Conservation (phyloP, 1,139 yeast species). For the Chernovozyma aurita region DNA sequence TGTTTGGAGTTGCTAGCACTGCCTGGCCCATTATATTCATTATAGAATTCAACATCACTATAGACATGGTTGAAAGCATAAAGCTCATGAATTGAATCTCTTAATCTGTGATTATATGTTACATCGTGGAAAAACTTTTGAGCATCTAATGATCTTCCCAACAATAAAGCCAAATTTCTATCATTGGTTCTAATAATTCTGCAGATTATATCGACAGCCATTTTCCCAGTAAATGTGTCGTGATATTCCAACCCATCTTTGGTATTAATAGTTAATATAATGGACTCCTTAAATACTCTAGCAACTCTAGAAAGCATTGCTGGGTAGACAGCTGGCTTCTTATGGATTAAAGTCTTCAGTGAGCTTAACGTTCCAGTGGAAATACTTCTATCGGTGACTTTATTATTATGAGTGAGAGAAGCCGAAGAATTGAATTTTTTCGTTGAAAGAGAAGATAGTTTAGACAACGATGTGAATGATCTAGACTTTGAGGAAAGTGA, state of each 20-base stretch:
- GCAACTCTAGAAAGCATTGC: constrained; percentile 88
- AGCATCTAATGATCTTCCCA: constrained; percentile 92
- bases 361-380: constrained; percentile 28
- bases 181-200: constrained; percentile 85
- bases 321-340: constrained; percentile 74
- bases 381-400: constrained; percentile 24
- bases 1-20: constrained; percentile 21
- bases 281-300: constrained; percentile 64
- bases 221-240: constrained; percentile 91
- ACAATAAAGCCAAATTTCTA: constrained; percentile 77
- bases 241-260: constrained; percentile 95
- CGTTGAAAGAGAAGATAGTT: constrained; percentile 39
- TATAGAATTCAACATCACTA: constrained; percentile 35
- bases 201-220: constrained; percentile 87
- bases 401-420: constrained; percentile 17
- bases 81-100: constrained; percentile 85
- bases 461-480: constrained; percentile 41
- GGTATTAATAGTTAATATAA: constrained; percentile 71
- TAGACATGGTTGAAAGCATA: constrained; percentile 74
- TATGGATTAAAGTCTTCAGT: constrained; percentile 37
- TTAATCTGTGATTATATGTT: constrained; percentile 84
- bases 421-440: constrained; percentile 37
- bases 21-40: constrained; percentile 12
- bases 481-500: constrained; percentile 40
- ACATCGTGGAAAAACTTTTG: constrained; percentile 95